phyloP scores from a whole-genome alignment of 1,139 yeast species.

The Saccharomyces hybrid region DNA sequence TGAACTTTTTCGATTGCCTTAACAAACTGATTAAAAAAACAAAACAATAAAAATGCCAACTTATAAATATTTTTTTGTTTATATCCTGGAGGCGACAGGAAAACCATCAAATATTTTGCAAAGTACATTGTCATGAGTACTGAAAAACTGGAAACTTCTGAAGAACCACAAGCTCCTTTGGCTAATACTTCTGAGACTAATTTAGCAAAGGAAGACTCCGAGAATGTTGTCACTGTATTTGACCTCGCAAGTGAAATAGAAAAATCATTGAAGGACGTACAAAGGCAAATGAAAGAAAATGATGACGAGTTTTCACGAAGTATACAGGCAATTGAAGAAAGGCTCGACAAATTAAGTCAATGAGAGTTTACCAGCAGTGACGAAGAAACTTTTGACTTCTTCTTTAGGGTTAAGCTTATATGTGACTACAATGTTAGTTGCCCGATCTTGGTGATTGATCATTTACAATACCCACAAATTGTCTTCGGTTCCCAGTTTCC shows the following conservation, averaged over 20 bases:
- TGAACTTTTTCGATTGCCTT: too few relatives aligned
- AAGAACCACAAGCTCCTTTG: neutral
- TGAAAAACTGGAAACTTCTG: slow-evolving; percentile 2
- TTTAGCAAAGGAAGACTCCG: slow-evolving; percentile 14
- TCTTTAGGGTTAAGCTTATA: neutral
- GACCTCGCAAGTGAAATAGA: slow-evolving; percentile 49
- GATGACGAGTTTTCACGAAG: slow-evolving; percentile 21
- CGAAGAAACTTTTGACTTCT: neutral
- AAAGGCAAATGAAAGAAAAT: slow-evolving; percentile 27
- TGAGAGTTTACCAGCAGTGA: neutral
- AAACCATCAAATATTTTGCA: too few relatives aligned
- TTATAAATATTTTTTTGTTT: too few relatives aligned
- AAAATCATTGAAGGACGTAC: slow-evolving; percentile 34
- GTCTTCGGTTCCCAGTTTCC: too few relatives aligned
- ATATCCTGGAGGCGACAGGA: too few relatives aligned
- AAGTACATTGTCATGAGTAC: slow-evolving; percentile 3
- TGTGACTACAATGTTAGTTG: neutral
- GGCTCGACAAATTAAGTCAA: slow-evolving; percentile 9
- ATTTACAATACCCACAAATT: neutral
- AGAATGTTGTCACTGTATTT: slow-evolving; percentile 38
- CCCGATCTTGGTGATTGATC: too few relatives aligned
- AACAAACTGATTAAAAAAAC: too few relatives aligned
- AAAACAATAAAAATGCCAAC: too few relatives aligned
- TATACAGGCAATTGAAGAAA: slow-evolving; percentile 17
- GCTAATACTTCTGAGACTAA: slow-evolving; percentile 3